These are phyloP conservation scores for Pseudogymnoascus sp. DNA, from an alignment of 2,329 filamentous ascomycete genomes.

Conservation along the genomic window DNA sequence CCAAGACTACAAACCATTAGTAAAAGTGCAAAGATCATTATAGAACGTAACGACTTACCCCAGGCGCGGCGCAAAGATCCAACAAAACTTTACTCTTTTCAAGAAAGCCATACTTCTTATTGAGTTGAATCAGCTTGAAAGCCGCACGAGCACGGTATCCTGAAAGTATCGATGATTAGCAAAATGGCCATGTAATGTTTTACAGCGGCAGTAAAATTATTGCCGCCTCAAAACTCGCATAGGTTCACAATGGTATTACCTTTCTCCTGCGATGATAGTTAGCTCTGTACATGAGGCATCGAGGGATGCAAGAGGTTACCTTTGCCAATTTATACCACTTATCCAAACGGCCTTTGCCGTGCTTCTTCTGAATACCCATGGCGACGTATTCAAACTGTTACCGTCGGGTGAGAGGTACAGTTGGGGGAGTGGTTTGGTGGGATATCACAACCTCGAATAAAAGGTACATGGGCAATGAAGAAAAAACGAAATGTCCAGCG, in stretches of 20 bases:
- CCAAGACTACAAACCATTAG: constrained; percentile 60
- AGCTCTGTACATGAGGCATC: constrained; percentile 14
- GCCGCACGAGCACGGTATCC: constrained; percentile 92
- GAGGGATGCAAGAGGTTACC: constrained; percentile 52
- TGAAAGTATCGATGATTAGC: background rate
- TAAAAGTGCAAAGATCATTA: background rate
- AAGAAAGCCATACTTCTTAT: constrained; percentile 98
- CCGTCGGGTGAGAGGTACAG: constrained; percentile 3
- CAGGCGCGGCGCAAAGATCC: constrained; percentile 95
- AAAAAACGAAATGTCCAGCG: constrained; percentile 6
- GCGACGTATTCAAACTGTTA: constrained; percentile 12
- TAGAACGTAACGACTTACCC: constrained; percentile 49
- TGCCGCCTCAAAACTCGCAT: background rate
- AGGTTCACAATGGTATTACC: background rate
- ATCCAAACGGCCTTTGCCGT: constrained; percentile 95
- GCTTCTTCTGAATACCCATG: constrained; percentile 98
- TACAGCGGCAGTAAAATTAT: background rate
- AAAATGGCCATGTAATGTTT: background rate
- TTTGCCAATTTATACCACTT: constrained; percentile 99
- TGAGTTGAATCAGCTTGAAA: constrained; percentile 96
- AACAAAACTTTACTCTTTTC: constrained; percentile 93
- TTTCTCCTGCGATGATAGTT: constrained; percentile 5
- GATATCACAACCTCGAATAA: constrained; percentile 6
- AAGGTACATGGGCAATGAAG: constrained; percentile 8
- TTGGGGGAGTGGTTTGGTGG: constrained; percentile 1